Base-by-base conservation (phyloP, 2,329 filamentous ascomycete species). In the Fusarium xyrophilum region DNA sequence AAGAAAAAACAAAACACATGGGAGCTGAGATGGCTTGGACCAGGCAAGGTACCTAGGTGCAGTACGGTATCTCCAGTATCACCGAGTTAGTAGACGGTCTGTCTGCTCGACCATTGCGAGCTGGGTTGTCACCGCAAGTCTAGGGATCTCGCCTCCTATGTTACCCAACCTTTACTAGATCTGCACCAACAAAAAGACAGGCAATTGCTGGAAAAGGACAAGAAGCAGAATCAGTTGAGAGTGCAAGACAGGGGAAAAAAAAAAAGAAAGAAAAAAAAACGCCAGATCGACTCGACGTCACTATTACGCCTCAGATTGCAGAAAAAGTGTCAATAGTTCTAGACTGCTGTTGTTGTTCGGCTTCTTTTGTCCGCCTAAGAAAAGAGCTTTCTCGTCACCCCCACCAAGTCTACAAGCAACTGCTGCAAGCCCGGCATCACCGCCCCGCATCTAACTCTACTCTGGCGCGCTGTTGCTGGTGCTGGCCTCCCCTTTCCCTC, bases 301-400 rank as follows among this genome's bases (percentile, higher is more conserved):
- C 66, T 44, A 52, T 47, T 66, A 56, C 56, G 51, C 39, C 36
- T 63, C 52, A 38, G 19, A 47, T 40, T 23, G 48, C n/a, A 42
- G 36, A 59, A 51, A 63, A 65, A 58, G 35, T 42, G n/a, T 19
- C 38, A 56, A 35, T 40, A 52, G 48, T 46, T 52, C 19, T 23
- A 43, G 43, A 19, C 40, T 54, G 23, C 28, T 50, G 17, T 51
- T 25, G 30, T 15, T 58, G 52, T 25, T 23, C 27, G 50, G 30
- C 25, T 69, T 67, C 51, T 68, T 65, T 46, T 66, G 56, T 57
- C 47, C 4, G 17, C 28, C 56, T 38, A 35, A 15, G 57, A 46
- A 65, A 36, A 36, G 40, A 59, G 56, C 67, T 70, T 55, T 42
- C 40, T 62, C 68, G 68, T 62, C 68, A 71, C 68, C 68, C 68